Base-by-base conservation (phyloP, 2,329 filamentous ascomycete species). In the Colletotrichum scovillei region DNA sequence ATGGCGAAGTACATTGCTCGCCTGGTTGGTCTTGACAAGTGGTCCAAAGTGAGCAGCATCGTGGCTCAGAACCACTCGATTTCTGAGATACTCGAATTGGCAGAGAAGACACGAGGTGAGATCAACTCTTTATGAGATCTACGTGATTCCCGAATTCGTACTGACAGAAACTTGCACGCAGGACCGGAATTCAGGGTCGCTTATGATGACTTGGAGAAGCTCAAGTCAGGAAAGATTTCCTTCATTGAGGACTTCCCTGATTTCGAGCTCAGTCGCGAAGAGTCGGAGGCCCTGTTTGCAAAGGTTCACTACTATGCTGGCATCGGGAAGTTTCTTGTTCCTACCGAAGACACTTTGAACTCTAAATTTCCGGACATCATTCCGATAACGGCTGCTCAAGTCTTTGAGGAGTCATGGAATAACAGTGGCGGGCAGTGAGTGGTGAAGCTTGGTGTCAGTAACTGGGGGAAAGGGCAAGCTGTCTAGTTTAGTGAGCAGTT, bases 11-110 rank as follows among this genome's bases (percentile, higher is more conserved):
- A 84, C 67, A 78, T 87, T n/a, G 81, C 80, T 22, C 78, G 78
- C 28, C 69, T 81, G 4, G 76, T 88, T 5, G 80, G 81, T 28
- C 73, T 84, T 30, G 75, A 81, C 5, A 78, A 79, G 35, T 87
- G 86, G 86, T 80, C 82, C 5, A 80, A 82, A 60, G 69, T 77
- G 12, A 75, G 79, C 57, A 65, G 64, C n/a, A 73, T 80, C 32
- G 72, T 81, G 76, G 82, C 82, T 0, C 82, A 84, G 62, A 78
- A 78, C 52, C 69, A 81, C 22, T 82, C 81, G 3, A 84, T 81
- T 69, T 82, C 82, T 46, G 78, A 85, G 72, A 62, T 85, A 4
- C 63, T 86, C 32, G 38, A 53, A 22, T 73, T 83, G 35, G 83
- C 80, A 0, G 82, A 86, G 75, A 65, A 59, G 22, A 62, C 59